Conservation (phyloP, 768 basidiomycete genomes). For the Pleurotus sapidus region DNA sequence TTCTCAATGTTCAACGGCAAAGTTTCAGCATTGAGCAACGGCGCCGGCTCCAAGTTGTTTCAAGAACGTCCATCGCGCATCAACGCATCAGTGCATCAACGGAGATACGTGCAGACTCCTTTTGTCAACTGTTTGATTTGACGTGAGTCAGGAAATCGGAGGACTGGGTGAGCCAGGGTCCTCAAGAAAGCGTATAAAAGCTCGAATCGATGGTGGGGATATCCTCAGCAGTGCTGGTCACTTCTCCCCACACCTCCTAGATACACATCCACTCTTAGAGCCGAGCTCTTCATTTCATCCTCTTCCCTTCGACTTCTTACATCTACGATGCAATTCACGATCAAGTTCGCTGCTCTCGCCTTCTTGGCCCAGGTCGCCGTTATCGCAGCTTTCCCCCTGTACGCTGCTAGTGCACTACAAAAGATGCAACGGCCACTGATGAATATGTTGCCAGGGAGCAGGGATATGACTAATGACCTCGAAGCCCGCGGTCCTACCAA, state of each 20-base stretch:
- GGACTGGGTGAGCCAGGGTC: too few species aligned
- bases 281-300: not conserved
- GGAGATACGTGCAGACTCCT: too few species aligned
- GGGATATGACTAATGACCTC: not conserved
- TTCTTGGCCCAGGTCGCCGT: not conserved
- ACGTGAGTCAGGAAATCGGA: too few species aligned
- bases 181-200: not conserved
- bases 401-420: not conserved
- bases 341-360: slow-evolving; percentile 2
- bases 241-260: not conserved
- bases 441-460: not conserved
- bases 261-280: not conserved
- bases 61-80: too few species aligned
- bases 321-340: not conserved
- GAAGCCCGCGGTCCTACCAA: not conserved
- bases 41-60: too few species aligned
- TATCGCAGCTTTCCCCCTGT: not conserved
- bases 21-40: too few species aligned
- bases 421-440: not conserved
- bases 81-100: too few species aligned
- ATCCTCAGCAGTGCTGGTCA: slow-evolving; percentile 9
- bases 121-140: too few species aligned
- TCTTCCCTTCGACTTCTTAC: not conserved
- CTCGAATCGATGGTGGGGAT: not conserved
- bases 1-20: too few species aligned